A percentile compares a stretch with the other conserved stretches of the same genome.
phyloP scores from a whole-genome alignment of 768 basidiomycete genomes.

The Suillus occidentalis region DNA sequence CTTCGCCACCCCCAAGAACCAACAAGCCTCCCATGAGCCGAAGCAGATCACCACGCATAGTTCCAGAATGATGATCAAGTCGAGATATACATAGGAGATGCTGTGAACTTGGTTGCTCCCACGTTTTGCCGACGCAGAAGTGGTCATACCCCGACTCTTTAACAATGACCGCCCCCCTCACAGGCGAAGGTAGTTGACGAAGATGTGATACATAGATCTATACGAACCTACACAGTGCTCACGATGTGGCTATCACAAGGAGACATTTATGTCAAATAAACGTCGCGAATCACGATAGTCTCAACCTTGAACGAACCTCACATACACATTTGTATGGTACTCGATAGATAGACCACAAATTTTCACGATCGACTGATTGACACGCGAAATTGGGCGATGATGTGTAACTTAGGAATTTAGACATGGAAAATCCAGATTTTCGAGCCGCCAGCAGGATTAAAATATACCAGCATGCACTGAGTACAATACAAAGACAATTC shows the following conservation, averaged over 20 bases:
- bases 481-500: slow-evolving; percentile 3
- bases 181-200: not conserved
- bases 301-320: not conserved
- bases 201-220: not conserved
- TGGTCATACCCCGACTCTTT: not conserved
- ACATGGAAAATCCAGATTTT: not conserved
- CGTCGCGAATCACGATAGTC: not conserved
- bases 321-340: not conserved
- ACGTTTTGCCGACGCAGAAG: not conserved
- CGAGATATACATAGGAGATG: not conserved
- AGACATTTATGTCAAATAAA: not conserved
- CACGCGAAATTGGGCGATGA: not conserved
- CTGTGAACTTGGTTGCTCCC: not conserved
- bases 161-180: not conserved
- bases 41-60: not conserved
- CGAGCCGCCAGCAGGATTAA: slow-evolving; percentile 1
- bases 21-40: not conserved
- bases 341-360: not conserved
- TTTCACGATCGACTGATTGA: not conserved
- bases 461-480: slow-evolving; percentile 5
- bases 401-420: not conserved
- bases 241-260: not conserved
- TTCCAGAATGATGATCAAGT: not conserved
- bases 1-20: not conserved
- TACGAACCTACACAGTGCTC: not conserved